phyloP scores from a whole-genome alignment of 805 yeast species.

The Pichia phayaonensis region DNA sequence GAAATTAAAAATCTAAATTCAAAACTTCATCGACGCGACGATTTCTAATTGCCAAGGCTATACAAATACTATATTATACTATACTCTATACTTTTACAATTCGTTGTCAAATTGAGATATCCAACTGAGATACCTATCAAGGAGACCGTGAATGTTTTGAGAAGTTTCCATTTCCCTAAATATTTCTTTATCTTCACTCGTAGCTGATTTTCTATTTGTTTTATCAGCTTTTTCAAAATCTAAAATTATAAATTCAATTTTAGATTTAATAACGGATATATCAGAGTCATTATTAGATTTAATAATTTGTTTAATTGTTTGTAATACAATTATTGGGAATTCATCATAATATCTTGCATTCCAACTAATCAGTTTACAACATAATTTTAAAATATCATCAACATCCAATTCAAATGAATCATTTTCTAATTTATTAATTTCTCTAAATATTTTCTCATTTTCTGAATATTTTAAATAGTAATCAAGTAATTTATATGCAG shows the following conservation, averaged over 20 bases:
- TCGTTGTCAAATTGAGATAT: conserved; percentile 22
- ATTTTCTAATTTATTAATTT: conserved; percentile 7
- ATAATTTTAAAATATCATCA: conserved; percentile 34
- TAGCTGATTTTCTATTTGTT: conserved; percentile 7
- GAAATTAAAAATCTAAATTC: background rate
- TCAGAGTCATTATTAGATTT: conserved; percentile 31
- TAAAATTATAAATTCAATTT: conserved; percentile 28
- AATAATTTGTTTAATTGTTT: conserved; percentile 30
- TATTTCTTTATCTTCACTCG: conserved; percentile 8
- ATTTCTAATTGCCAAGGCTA: background rate
- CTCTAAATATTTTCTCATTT: conserved; percentile 11
- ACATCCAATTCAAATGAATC: conserved; percentile 11
- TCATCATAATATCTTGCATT: conserved; percentile 59
- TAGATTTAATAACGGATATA: conserved; percentile 29
- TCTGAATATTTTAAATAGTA: conserved; percentile 30
- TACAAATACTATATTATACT: background rate
- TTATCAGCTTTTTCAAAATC: conserved; percentile 6
- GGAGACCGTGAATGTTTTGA: conserved; percentile 15
- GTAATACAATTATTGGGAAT: conserved; percentile 38
- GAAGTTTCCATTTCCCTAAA: conserved; percentile 8
- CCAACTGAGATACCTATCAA: conserved; percentile 26
- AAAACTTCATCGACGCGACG: background rate
- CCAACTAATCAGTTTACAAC: conserved; percentile 52
- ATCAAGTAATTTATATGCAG: conserved; percentile 42
- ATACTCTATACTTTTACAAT: background rate